Percentiles rank a stretch among this genome's conserved stretches.
These are phyloP conservation scores for Oidium heveae DNA, from an alignment of 2,329 filamentous ascomycete species.

Conservation along the genomic window DNA sequence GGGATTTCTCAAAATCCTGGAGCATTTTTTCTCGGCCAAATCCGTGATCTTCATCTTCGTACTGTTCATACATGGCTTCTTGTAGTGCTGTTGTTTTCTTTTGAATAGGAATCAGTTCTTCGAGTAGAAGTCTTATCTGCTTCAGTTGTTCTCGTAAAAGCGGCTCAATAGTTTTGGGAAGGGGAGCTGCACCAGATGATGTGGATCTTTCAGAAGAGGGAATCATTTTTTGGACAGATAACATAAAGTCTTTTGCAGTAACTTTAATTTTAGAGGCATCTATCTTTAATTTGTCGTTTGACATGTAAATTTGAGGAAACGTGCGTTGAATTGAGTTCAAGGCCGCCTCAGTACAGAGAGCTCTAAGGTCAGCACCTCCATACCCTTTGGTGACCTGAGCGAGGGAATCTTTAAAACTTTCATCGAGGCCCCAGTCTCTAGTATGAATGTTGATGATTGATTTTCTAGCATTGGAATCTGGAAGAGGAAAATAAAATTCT, in stretches of 20 bases:
- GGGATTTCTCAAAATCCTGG: conserved; percentile 62
- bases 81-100: conserved; percentile 76
- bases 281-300: conserved; percentile 71
- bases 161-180: conserved; percentile 60
- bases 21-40: conserved; percentile 58
- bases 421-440: conserved; percentile 66
- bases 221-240: conserved; percentile 86
- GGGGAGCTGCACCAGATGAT: conserved; percentile 55
- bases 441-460: conserved; percentile 91
- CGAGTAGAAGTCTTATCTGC: conserved; percentile 41
- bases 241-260: conserved; percentile 85
- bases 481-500: conserved; percentile 94
- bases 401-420: conserved; percentile 57
- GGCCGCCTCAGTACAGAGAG: conserved; percentile 84
- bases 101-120: conserved; percentile 56
- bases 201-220: conserved; percentile 83
- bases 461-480: conserved; percentile 53
- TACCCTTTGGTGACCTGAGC: conserved; percentile 87
- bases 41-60: conserved; percentile 55
- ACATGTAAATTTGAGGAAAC: conserved; percentile 88
- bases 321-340: conserved; percentile 87
- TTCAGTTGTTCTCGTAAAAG: conserved; percentile 49
- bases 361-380: conserved; percentile 80
- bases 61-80: conserved; percentile 78
- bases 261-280: conserved; percentile 65